phyloP scores from a whole-genome alignment of 176 grass and related monocot species.

The Metroxylon sagu region DNA sequence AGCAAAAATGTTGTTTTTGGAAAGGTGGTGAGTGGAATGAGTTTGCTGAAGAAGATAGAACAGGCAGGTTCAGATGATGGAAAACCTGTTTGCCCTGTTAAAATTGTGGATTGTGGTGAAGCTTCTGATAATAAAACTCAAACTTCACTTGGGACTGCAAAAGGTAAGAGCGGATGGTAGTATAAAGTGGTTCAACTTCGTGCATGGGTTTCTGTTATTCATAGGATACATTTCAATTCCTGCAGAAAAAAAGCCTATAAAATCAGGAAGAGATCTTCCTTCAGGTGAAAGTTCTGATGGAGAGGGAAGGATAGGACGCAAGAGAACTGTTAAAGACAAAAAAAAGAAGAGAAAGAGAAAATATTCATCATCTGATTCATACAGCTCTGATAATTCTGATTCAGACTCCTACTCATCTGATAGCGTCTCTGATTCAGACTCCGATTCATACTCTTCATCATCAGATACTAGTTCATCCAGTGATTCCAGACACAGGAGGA shows the following conservation, averaged over 20 bases:
- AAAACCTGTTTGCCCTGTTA: conserved; percentile 34
- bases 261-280: not conserved
- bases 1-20: conserved; percentile 83
- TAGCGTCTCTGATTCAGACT: conserved; percentile 48
- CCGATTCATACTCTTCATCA: conserved; percentile 35
- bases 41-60: conserved; percentile 60
- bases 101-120: conserved; percentile 77
- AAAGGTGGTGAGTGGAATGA: conserved; percentile 36
- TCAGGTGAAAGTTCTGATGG: conserved; percentile 23
- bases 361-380: conserved; percentile 63
- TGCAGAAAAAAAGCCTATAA: conserved; percentile 53
- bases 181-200: not conserved
- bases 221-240: conserved; percentile 3
- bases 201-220: not conserved
- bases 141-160: conserved; percentile 30
- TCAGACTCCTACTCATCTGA: conserved; percentile 55
- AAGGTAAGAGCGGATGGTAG: conserved; percentile 28
- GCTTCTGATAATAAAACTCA: conserved; percentile 22
- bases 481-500: conserved; percentile 49
- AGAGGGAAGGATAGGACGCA: conserved; percentile 24
- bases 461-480: conserved; percentile 72
- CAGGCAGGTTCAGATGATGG: conserved; percentile 32
- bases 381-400: conserved; percentile 63
- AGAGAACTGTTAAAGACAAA: conserved; percentile 21
- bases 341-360: conserved; percentile 57